Percentiles rank a stretch among this genome's conserved stretches.
Evolutionary conservation across 441 rosid species (phyloP).

Genomic region (Erodium texanum): DNA sequence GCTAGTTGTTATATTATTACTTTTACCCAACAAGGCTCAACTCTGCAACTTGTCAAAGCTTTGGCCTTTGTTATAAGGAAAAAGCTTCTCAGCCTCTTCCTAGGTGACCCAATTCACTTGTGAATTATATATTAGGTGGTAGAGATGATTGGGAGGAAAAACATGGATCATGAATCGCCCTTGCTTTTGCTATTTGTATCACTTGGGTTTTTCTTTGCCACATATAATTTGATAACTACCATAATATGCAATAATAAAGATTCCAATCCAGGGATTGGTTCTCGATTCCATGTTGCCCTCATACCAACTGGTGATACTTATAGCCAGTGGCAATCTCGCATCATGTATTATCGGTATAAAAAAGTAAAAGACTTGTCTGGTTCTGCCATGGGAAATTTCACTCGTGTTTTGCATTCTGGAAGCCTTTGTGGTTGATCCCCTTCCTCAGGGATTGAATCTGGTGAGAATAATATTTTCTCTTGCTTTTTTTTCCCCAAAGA

Average conservation of each 20-base stretch:
- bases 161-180: conserved; percentile 40
- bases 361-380: conserved; percentile 51
- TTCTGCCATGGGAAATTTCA: conserved; percentile 73
- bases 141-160: conserved; percentile 39
- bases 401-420: conserved; percentile 75
- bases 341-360: conserved; percentile 72
- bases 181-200: conserved; percentile 39
- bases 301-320: conserved; percentile 62
- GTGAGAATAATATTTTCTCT: no score
- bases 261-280: conserved; percentile 17
- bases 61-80: no score
- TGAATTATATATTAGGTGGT: no score
- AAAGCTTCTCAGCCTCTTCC: no score
- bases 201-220: conserved; percentile 45
- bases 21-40: no score
- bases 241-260: conserved; percentile 26
- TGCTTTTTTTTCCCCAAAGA: no score
- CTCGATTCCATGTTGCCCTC: conserved; percentile 51
- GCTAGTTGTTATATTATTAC: no score
- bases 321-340: conserved; percentile 76
- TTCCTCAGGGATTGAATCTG: conserved; percentile 66
- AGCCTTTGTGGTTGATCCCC: conserved; percentile 67
- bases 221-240: conserved; percentile 47
- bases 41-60: no score
- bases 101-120: no score